Conservation (phyloP, 2,329 filamentous ascomycete genomes). For the Epichloe aotearoae region DNA sequence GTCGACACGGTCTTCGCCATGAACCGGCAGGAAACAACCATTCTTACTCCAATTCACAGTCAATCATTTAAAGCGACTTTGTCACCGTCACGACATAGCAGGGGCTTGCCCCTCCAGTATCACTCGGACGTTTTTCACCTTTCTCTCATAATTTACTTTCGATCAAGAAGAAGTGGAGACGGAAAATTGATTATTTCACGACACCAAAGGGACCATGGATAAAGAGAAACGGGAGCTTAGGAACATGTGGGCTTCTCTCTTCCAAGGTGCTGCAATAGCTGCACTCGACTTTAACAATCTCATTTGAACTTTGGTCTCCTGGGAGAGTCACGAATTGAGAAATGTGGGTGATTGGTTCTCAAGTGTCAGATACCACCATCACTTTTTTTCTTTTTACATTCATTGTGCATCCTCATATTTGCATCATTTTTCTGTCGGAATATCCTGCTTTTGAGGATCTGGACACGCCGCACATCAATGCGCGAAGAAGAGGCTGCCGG, state of each 20-base stretch:
- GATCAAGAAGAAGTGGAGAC: conserved; percentile 1
- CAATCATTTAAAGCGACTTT: conserved; percentile 23
- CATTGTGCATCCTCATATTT: conserved; percentile 1
- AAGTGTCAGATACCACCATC: not conserved
- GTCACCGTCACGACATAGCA: conserved; percentile 18
- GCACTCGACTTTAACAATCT: not conserved
- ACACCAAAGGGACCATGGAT: not conserved
- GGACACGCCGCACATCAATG: not conserved
- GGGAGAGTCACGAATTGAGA: not conserved
- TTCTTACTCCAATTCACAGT: conserved; percentile 25
- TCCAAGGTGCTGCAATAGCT: not conserved
- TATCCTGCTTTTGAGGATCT: not conserved
- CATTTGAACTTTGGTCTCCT: not conserved
- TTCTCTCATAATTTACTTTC: not conserved
- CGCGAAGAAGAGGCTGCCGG: conserved; percentile 7
- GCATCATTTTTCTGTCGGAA: not conserved
- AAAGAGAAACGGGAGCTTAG: not conserved
- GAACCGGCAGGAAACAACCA: not conserved
- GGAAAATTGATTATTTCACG: not conserved
- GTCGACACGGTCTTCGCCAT: not conserved
- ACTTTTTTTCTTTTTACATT: not conserved
- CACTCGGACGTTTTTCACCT: not conserved
- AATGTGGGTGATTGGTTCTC: not conserved
- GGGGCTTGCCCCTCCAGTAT: conserved; percentile 4
- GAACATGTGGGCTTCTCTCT: not conserved